Base-by-base conservation (phyloP, 78 protist species). In the Goniomonas avonlea region DNA sequence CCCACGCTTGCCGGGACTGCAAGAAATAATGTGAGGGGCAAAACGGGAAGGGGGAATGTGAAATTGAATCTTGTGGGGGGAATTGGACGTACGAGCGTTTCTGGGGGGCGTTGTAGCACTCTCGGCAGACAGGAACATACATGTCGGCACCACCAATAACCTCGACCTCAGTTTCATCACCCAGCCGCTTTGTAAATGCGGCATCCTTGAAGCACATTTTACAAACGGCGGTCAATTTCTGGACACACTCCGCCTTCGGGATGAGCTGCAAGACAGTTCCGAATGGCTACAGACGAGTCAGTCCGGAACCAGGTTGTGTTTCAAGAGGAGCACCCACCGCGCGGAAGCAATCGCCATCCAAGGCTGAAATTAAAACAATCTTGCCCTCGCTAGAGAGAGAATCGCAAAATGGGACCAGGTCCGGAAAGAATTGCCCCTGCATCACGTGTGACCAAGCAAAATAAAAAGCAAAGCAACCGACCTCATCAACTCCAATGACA, bases 401-500 rank as follows among this genome's bases (percentile, higher is more conserved):
- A 38, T 90, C 94, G 61, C 91, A 82, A 47, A 91, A 93, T 20
- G 56, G 69, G 21, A 83, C 88, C 21, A 91, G 20, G 75, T 91
- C 96, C 29, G 92, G 91, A 82, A 91, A 93, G 85, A 81, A 70
- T 32, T 17, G 21, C 73, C 55, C n/a, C n/a, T n/a, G 20, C 38
- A 23, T 29, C 3, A 27, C 31, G 20, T 27, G 18, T 1, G 31
- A 0, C 17, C 56, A 41, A 66, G 2, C 21, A 27, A n/a, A 48
- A 87, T 86, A 39, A 90, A 92, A 58, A 91, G 96, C 20, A 94
- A n/a, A n/a, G n/a, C n/a, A n/a, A n/a, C n/a, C n/a, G n/a, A n/a
- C 96, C 85, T 93, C 96, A 73, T 93, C 96, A 39, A 93, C 80
- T 45, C 91, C 96, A 18, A 93, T 86, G n/a, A 89, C 92, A 45